Conservation (phyloP, 106 monocot genomes). For the Platanthera guangdongensis region DNA sequence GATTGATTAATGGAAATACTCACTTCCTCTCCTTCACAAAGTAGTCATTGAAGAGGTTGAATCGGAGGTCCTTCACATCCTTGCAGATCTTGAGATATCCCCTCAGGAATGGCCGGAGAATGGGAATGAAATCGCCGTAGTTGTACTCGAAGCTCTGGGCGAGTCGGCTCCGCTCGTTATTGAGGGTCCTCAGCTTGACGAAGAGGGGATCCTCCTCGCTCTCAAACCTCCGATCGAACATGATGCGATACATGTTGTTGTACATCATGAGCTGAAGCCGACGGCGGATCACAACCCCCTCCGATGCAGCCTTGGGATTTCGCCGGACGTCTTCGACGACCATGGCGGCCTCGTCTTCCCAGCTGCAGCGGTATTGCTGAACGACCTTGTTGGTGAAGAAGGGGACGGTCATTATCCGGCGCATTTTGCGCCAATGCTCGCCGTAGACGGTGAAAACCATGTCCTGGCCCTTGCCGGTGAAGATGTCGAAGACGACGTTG, state of each 20-base stretch:
- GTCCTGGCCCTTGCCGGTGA: slow-evolving; percentile 81
- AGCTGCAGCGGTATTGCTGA: slow-evolving; percentile 48
- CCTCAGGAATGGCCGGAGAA: slow-evolving; percentile 59
- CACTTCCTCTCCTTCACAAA: slow-evolving; percentile 69
- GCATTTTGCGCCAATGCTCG: slow-evolving; percentile 87
- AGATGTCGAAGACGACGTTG: slow-evolving; percentile 82
- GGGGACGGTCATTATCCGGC: slow-evolving; percentile 85
- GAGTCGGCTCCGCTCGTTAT: slow-evolving; percentile 57
- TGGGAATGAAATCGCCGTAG: slow-evolving; percentile 73
- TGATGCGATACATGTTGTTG: slow-evolving; percentile 81
- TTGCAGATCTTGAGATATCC: slow-evolving; percentile 57
- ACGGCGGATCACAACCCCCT: slow-evolving; percentile 44
- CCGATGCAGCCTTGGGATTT: slow-evolving; percentile 35
- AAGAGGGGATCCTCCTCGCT: slow-evolving; percentile 55
- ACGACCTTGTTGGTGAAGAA: slow-evolving; percentile 93
- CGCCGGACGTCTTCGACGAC: slow-evolving; percentile 57
- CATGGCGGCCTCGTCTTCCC: slow-evolving; percentile 50
- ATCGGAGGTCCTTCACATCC: slow-evolving; percentile 43
- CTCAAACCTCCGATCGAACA: slow-evolving; percentile 63
- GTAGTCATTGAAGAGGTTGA: slow-evolving; percentile 58
- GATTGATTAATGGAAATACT: slow-evolving; percentile 4
- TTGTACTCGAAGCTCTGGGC: slow-evolving; percentile 84
- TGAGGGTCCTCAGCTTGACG: slow-evolving; percentile 41
- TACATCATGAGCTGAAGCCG: slow-evolving; percentile 78
- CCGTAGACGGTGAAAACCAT: slow-evolving; percentile 91